Conservation (phyloP, 208 protist species). For the Balamuthia mandrillaris region DNA sequence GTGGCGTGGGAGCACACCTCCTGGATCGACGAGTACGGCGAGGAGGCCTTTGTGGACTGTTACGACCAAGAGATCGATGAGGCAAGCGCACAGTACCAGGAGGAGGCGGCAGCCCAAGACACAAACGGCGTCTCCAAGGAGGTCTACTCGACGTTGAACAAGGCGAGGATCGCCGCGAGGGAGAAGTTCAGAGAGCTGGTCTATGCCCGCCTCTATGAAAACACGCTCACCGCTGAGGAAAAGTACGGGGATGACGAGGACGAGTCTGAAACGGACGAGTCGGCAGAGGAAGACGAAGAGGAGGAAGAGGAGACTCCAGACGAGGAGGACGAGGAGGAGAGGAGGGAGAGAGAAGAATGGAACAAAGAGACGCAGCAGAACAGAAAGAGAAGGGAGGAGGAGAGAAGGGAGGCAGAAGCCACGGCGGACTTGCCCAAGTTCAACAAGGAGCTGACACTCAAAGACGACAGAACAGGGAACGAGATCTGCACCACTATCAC, state of each 20-base stretch:
- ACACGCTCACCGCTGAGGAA: not conserved
- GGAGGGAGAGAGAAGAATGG: not conserved
- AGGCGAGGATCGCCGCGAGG: no score
- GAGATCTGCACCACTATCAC: not conserved
- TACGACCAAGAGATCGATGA: constrained; percentile 87
- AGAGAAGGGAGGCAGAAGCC: not conserved
- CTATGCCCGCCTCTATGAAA: not conserved
- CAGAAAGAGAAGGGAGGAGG: not conserved
- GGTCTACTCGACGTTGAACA: no score
- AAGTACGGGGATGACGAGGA: not conserved
- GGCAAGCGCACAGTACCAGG: constrained; percentile 94
- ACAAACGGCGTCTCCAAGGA: constrained; percentile 96
- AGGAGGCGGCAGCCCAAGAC: constrained; percentile 97
- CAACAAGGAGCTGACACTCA: not conserved
- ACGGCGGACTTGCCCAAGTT: not conserved
- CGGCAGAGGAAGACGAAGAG: not conserved
- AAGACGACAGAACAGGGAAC: not conserved
- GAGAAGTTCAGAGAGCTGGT: no score
- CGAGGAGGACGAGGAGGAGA: not conserved
- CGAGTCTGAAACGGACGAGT: not conserved
- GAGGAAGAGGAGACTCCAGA: not conserved
- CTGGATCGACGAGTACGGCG: constrained; percentile 95
- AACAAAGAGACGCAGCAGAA: no score
- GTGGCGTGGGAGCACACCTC: constrained; percentile 88
- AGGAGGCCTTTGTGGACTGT: constrained; percentile 97